Conservation (phyloP, 495 filamentous ascomycete species). For the Terfezia claveryi region DNA sequence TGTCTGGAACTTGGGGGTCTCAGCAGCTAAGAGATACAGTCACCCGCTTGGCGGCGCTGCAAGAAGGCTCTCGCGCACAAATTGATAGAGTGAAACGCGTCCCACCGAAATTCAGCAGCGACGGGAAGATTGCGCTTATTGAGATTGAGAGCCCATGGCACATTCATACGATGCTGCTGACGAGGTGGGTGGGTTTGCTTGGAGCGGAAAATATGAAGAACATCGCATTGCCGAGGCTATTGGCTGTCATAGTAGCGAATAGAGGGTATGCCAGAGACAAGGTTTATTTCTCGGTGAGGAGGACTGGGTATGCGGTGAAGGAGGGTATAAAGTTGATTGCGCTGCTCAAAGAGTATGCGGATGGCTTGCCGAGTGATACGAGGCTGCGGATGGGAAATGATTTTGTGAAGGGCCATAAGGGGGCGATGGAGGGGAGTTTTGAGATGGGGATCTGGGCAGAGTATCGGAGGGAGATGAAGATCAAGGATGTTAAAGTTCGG, state of each 20-base stretch:
- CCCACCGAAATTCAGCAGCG: slow-evolving; percentile 33
- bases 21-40: not conserved
- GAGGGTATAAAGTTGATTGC: slow-evolving; percentile 34
- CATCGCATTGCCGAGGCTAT: not conserved
- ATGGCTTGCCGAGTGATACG: slow-evolving; percentile 17
- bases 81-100: slow-evolving; percentile 31
- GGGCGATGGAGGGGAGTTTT: slow-evolving; percentile 36
- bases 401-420: slow-evolving; percentile 37
- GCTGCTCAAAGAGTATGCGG: slow-evolving; percentile 23
- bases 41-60: not conserved
- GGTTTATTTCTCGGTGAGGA: slow-evolving; percentile 38
- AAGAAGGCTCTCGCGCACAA: slow-evolving; percentile 27
- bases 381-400: slow-evolving; percentile 28
- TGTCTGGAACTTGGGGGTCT: slow-evolving; percentile 23
- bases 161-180: slow-evolving; percentile 37
- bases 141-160: slow-evolving; percentile 31
- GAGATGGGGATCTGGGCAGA: slow-evolving; percentile 29
- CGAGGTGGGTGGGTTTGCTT: slow-evolving; percentile 33
- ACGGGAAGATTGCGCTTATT: slow-evolving; percentile 34
- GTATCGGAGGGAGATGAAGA: slow-evolving; percentile 22
- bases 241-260: slow-evolving; percentile 34
- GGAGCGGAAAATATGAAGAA: slow-evolving; percentile 27
- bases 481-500: too few relatives aligned
- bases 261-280: slow-evolving; percentile 32
- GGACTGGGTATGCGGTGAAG: slow-evolving; percentile 26